Evolutionary conservation across 2,329 filamentous ascomycete species (phyloP), one percentile per base, ranked within the genome.

Genomic region (Aaosphaeria arxii): DNA sequence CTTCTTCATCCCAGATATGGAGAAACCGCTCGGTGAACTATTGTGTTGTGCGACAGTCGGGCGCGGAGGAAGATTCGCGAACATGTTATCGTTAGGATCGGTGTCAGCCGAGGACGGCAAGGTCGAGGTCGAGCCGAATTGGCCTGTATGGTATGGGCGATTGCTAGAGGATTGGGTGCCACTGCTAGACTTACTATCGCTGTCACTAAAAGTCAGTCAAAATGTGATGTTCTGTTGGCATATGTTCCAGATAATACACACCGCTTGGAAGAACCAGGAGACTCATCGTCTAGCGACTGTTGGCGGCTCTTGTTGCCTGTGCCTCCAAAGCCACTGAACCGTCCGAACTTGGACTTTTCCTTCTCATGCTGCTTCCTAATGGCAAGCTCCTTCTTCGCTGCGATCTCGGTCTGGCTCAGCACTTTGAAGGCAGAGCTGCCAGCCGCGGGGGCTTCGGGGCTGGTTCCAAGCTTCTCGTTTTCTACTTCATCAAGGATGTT

Each of bases 151-250:
- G 53, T 71, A 71, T 40, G 63, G 62, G 42, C 67, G 61, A 33
- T 64, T 62, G 13, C 58, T 51, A 33, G 61, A 64, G 49, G 60
- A 65, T 50, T 69, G 63, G 40, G 67, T 68, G 38, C 64, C 66
- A 56, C 62, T 71, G 57, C 69, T 71, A n/a, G 67, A 70, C 50
- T 71, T 71, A 59, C 67, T 70, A 50, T 68, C 67, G 50, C 67
- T 71, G 60, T 54, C 54, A 54, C 52, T 55, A 46, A 48, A 52
- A 44, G 69, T 52, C 68, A 61, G 52, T 53, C 51, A 6, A n/a
- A 28, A 30, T 31, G 45, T 24, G 9, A 29, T 17, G 42, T 30
- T 11, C 17, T 24, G 17, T 24, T 24, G 17, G 17, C 17, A 24
- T 2, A 24, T 24, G 17, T 24, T 24, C 17, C 17, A 24, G 17